Evolutionary conservation across 2,329 filamentous ascomycete genomes (phyloP).

Genomic region (Pseudogymnoascus destructans): DNA sequence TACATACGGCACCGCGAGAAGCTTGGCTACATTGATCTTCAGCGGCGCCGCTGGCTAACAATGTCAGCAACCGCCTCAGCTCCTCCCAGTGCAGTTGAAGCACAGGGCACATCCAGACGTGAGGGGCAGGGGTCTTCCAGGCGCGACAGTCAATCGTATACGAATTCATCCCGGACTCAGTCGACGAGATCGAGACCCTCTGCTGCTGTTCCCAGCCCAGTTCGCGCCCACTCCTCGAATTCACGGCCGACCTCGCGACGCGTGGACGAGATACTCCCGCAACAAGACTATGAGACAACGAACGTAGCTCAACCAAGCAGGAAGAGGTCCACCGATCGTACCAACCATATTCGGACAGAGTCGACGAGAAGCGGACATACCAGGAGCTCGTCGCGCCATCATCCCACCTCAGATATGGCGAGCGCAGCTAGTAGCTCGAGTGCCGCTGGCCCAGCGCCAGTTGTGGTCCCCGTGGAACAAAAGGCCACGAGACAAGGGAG

Average conservation of each 20-base stretch:
- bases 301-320: conserved; percentile 39
- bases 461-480: conserved; percentile 36
- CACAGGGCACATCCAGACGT: conserved; percentile 18
- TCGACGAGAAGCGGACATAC: conserved; percentile 29
- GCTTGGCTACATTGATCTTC: conserved; percentile 3
- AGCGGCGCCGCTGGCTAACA: conserved; percentile 7
- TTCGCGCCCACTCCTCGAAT: conserved; percentile 19
- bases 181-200: conserved; percentile 20
- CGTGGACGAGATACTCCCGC: conserved; percentile 34
- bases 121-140: conserved; percentile 7
- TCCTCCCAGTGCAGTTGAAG: conserved; percentile 19
- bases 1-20: neutral
- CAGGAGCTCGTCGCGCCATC: conserved; percentile 31
- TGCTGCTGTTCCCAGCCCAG: conserved; percentile 17
- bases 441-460: conserved; percentile 37
- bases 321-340: conserved; percentile 17
- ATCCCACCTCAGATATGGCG: conserved; percentile 33
- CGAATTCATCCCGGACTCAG: conserved; percentile 21
- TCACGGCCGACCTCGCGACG: conserved; percentile 30
- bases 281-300: conserved; percentile 61
- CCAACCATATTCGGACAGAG: conserved; percentile 17
- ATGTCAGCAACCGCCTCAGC: conserved; percentile 14
- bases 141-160: conserved; percentile 18
- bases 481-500: conserved; percentile 40
- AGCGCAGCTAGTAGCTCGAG: conserved; percentile 33